Conservation (phyloP, 2,329 filamentous ascomycete species). For the Verticillium nonalfalfae region DNA sequence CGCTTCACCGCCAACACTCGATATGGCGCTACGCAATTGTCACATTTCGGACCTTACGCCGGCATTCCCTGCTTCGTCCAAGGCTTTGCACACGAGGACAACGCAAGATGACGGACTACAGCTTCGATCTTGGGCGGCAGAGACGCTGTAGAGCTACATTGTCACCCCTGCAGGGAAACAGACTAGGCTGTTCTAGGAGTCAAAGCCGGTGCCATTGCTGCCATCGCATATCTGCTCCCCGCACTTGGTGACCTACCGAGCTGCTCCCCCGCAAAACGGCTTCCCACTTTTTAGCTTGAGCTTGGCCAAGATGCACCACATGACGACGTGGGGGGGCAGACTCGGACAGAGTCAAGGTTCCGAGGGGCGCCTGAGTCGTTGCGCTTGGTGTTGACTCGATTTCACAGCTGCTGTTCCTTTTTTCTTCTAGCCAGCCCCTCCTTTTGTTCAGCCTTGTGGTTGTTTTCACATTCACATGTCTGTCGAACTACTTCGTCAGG, state of each 20-base stretch:
- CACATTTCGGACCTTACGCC: not conserved
- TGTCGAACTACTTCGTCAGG: not conserved
- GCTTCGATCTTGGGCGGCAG: not conserved
- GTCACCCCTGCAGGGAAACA: not conserved
- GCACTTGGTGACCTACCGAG: not conserved
- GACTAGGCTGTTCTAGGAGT: not conserved
- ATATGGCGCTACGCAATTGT: not conserved
- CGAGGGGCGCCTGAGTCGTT: not conserved
- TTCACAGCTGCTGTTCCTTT: not conserved
- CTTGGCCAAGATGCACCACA: not conserved
- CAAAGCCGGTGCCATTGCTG: not conserved
- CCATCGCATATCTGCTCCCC: not conserved
- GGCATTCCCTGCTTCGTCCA: not conserved
- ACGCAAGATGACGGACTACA: not conserved
- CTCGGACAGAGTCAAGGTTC: not conserved
- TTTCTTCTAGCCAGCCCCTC: not conserved
- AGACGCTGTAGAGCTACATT: not conserved
- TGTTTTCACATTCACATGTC: not conserved
- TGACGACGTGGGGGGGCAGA: not conserved
- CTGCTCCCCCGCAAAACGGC: not conserved
- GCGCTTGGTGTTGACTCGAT: not conserved
- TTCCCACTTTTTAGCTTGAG: not conserved
- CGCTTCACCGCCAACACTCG: not conserved
- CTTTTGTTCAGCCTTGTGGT: not conserved
- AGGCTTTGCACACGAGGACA: not conserved